Percentiles rank a stretch among this genome's conserved stretches.
Conservation (phyloP, 768 basidiomycete genomes). For the Megacollybia marginata region DNA sequence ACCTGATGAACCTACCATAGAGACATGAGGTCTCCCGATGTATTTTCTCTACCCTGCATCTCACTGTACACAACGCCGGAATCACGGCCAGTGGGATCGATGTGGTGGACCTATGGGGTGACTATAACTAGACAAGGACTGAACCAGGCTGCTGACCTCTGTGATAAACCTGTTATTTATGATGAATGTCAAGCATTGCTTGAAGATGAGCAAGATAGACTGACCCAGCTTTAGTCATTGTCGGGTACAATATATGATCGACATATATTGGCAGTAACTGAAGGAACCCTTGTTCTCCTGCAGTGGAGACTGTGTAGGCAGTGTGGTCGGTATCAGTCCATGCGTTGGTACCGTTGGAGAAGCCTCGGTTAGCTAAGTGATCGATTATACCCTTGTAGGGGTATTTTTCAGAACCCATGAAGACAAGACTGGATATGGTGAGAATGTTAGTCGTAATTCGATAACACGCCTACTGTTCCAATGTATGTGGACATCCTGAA, state of each 20-base stretch:
- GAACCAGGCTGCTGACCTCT: slow-evolving; percentile 30
- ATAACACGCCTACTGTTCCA: slow-evolving; percentile 71
- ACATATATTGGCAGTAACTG: slow-evolving; percentile 84
- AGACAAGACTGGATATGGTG: slow-evolving; percentile 56
- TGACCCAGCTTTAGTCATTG: slow-evolving; percentile 80
- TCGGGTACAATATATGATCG: slow-evolving; percentile 96
- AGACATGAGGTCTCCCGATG: slow-evolving; percentile 84
- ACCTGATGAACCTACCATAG: slow-evolving; percentile 48
- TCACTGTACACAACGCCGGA: slow-evolving; percentile 96
- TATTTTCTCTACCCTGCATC: slow-evolving; percentile 96
- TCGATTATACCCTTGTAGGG: slow-evolving; percentile 96
- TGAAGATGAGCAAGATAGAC: slow-evolving; percentile 28
- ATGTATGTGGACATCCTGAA: slow-evolving; percentile 90
- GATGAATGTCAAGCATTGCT: slow-evolving; percentile 5
- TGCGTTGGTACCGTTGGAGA: slow-evolving; percentile 88
- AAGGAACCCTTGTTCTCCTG: slow-evolving; percentile 87
- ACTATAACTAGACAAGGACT: background rate
- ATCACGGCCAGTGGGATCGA: slow-evolving; percentile 84
- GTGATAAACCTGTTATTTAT: slow-evolving; percentile 40
- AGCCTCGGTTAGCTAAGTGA: slow-evolving; percentile 89
- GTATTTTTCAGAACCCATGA: slow-evolving; percentile 93
- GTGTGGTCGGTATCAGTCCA: slow-evolving; percentile 98
- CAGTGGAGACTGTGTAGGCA: slow-evolving; percentile 92
- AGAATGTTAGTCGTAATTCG: background rate
- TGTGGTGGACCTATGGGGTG: slow-evolving; percentile 74